phyloP scores from a whole-genome alignment of 1,284 basidiomycete species.

The Uromyces viciae-fabae region DNA sequence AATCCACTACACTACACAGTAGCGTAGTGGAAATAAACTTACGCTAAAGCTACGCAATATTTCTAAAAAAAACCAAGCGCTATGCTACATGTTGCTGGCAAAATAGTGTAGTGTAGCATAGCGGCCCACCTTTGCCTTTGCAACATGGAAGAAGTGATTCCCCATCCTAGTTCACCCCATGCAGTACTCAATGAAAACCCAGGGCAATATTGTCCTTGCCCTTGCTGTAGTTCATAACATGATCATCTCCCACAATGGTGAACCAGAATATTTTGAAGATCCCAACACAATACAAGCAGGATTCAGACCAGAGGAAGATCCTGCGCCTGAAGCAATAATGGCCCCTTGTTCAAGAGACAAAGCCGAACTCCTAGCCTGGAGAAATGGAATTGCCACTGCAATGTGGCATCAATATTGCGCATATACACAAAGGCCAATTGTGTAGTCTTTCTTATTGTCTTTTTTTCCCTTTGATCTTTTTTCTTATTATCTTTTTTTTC shows the following conservation, averaged over 20 bases:
- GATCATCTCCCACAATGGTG: neutral
- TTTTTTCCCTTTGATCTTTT: too few species aligned
- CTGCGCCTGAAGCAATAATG: neutral
- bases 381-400: neutral
- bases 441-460: too few species aligned
- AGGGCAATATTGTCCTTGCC: neutral
- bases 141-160: neutral
- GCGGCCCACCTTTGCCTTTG: too few species aligned
- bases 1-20: too few species aligned
- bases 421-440: too few species aligned
- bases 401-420: neutral
- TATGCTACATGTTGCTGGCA: too few species aligned
- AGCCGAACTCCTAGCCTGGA: neutral
- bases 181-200: neutral
- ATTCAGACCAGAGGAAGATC: neutral
- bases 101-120: too few species aligned
- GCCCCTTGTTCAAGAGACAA: neutral
- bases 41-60: too few species aligned
- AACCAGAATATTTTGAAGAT: neutral
- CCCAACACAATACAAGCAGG: neutral
- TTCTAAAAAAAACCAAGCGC: too few species aligned
- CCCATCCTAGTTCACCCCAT: neutral
- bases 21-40: too few species aligned
- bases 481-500: too few species aligned
- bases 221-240: neutral